Evolutionary conservation across 495 filamentous ascomycete species (phyloP), one percentile per base, ranked within the genome.

Genomic region (Aspergillus olivimuriae): DNA sequence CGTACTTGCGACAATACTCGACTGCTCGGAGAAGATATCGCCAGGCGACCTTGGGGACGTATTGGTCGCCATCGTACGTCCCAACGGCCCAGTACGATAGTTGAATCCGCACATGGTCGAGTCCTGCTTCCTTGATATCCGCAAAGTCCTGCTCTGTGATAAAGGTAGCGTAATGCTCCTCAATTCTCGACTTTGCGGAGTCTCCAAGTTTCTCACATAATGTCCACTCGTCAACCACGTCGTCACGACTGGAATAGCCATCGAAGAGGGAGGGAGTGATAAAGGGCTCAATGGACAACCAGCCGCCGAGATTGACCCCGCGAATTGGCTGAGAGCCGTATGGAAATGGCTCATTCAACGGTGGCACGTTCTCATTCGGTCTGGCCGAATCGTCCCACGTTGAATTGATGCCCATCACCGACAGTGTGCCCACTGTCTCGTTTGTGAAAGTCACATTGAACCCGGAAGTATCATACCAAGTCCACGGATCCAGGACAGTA

Each of bases 361-460:
- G 66, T 12, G 89, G 88, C 0, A 89, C 87, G 32, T 87, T 81
- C 12, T 76, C 70, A 56, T 96, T 97, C 12, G 92, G 76, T 37
- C 72, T 68, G 10, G 75, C 70, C 10, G 82, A 84, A 63, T 99
- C 90, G 57, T 96, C 83, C 86, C 89, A 99, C 1, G 79, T 74
- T 2, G 81, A 82, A 52, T 85, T 83, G 8, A 99, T 73, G 2
- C 94, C 94, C 87, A 97, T 97, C 36, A 96, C 52, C 0, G 86
- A 78, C 22, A 99, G 73, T 5, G 84, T 87, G 8, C 92, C 94
- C 1, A 96, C 82, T 1, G 80, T 90, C 26, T 75, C 80, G 52
- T 81, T 77, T 0, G 94, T 99, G 57, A 91, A 99, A 0, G 94
- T 97, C 42, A 94, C 68, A 57, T 99, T 99, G 63, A 97, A 94